phyloP scores from a whole-genome alignment of 306 rosid species.

The Malus orientalis region DNA sequence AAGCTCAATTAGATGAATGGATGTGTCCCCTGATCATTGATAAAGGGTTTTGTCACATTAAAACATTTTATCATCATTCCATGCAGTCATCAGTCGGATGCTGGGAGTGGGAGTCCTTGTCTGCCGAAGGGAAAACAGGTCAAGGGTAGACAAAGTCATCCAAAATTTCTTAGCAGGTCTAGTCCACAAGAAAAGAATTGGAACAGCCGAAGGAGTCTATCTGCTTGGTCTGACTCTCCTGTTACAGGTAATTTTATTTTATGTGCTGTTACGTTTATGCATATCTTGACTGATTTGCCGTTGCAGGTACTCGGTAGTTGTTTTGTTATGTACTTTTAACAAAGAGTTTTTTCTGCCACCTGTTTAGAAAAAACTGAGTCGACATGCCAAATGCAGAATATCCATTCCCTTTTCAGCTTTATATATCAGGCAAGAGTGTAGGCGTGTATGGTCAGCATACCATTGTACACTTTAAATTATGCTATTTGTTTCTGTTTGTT shows the following conservation, averaged over 20 bases:
- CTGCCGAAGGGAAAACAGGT: conserved; percentile 19
- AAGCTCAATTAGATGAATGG: neutral
- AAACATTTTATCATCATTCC: neutral
- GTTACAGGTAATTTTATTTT: conserved; percentile 40
- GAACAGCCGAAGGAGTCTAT: conserved; percentile 28
- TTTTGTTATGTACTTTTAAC: neutral
- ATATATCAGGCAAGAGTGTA: too few relatives aligned
- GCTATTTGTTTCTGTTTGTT: neutral
- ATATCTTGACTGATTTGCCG: neutral
- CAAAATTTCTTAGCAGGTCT: conserved; percentile 71
- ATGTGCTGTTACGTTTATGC: neutral
- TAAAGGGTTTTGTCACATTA: neutral
- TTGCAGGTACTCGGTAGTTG: neutral
- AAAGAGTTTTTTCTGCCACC: neutral
- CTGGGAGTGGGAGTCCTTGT: conserved; percentile 19
- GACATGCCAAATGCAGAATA: neutral
- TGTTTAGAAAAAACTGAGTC: neutral
- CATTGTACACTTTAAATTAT: neutral
- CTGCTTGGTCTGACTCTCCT: conserved; percentile 60
- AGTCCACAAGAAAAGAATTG: conserved; percentile 35
- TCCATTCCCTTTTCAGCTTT: too few relatives aligned
- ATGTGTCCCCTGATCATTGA: neutral
- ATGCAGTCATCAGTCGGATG: conserved; percentile 35
- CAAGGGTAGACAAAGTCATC: conserved; percentile 24
- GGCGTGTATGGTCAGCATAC: too few relatives aligned